Evolutionary conservation across 805 yeast species (phyloP).

Genomic region (Blastobotrys muscicola): DNA sequence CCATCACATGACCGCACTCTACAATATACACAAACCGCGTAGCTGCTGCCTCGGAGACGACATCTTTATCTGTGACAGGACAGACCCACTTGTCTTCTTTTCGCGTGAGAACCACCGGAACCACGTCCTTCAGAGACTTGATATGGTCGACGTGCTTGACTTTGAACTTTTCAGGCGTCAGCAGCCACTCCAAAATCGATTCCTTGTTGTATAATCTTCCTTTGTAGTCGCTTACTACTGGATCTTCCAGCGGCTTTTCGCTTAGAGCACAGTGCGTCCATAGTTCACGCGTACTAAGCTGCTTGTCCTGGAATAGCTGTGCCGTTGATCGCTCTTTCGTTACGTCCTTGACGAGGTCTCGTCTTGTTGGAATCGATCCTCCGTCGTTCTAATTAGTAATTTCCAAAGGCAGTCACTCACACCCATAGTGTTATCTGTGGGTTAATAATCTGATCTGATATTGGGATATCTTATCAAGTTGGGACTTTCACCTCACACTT

Average conservation of each 20-base stretch:
- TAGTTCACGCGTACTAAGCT: conserved; percentile 20
- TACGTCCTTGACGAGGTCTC: conserved; percentile 35
- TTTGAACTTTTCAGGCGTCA: conserved; percentile 28
- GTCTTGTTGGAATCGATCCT: conserved; percentile 55
- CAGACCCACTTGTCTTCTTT: conserved; percentile 25
- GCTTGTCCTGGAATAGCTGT: conserved; percentile 17
- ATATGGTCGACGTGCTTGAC: conserved; percentile 27
- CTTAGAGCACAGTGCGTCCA: conserved; percentile 42
- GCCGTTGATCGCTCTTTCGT: conserved; percentile 17
- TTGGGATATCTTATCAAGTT: neutral
- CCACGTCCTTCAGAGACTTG: conserved; percentile 33
- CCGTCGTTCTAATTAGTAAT: conserved; percentile 40
- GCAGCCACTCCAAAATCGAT: conserved; percentile 43
- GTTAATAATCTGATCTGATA: neutral
- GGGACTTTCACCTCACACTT: conserved; percentile 3
- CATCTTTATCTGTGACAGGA: conserved; percentile 28
- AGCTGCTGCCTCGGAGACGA: conserved; percentile 23
- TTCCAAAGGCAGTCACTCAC: conserved; percentile 3
- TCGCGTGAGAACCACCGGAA: conserved; percentile 28
- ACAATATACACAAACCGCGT: conserved; percentile 36
- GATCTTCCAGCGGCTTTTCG: conserved; percentile 34
- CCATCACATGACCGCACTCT: conserved; percentile 21
- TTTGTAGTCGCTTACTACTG: conserved; percentile 54
- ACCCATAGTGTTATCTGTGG: conserved; percentile 5
- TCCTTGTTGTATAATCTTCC: conserved; percentile 60